These are phyloP conservation scores for Talaromyces trachyspermus DNA, from an alignment of 495 filamentous ascomycete species.

Conservation along the genomic window DNA sequence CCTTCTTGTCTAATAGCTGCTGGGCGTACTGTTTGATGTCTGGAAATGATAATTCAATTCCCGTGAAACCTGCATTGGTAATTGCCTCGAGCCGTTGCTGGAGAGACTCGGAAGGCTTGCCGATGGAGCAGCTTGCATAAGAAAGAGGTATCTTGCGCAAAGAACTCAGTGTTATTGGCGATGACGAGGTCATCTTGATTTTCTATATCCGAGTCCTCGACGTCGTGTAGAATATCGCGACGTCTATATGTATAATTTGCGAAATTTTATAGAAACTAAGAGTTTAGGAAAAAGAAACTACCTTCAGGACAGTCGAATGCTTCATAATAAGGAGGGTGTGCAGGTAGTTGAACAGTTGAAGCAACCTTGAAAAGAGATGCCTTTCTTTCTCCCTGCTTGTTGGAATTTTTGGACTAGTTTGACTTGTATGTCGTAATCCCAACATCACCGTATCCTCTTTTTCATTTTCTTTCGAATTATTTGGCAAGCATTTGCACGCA, in stretches of 20 bases:
- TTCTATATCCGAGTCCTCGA: background rate
- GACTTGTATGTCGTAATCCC: slow-evolving; percentile 1
- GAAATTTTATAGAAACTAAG: too few species aligned
- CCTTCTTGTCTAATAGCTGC: slow-evolving; percentile 37
- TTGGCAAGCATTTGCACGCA: too few species aligned
- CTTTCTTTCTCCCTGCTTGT: too few species aligned
- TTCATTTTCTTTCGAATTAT: background rate
- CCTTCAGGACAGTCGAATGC: too few species aligned
- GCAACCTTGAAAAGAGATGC: too few species aligned
- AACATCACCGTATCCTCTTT: background rate
- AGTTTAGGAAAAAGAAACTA: too few species aligned
- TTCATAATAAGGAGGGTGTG: too few species aligned
- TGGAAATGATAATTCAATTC: slow-evolving; percentile 69
- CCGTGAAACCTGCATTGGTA: slow-evolving; percentile 55
- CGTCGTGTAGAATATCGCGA: too few species aligned
- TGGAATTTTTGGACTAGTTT: too few species aligned
- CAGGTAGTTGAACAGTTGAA: too few species aligned
- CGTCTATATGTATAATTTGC: too few species aligned
- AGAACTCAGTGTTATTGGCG: slow-evolving; percentile 17
- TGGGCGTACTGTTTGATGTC: slow-evolving; percentile 61
- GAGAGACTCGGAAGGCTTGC: slow-evolving; percentile 46
- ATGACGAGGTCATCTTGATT: slow-evolving; percentile 11
- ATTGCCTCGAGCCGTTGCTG: slow-evolving; percentile 61
- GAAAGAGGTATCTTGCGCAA: slow-evolving; percentile 48
- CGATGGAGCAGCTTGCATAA: slow-evolving; percentile 62